Evolutionary conservation across 345 rosid species (phyloP).

Genomic region (Moricandia moricandioides): DNA sequence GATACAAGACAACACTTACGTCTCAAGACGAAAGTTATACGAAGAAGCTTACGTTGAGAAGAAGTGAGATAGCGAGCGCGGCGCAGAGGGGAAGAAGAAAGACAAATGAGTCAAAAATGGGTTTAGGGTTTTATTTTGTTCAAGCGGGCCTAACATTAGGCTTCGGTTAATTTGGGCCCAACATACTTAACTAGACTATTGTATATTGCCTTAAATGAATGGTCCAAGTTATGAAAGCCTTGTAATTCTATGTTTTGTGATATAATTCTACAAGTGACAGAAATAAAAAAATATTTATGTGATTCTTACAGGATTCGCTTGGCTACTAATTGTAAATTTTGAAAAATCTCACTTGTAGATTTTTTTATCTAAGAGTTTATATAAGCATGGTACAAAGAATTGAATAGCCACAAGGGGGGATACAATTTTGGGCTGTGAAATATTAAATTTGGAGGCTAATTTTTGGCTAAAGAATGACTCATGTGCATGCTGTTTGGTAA

Average conservation of each 20-base stretch:
- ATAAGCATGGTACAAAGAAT: not conserved
- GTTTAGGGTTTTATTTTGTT: slow-evolving; percentile 23
- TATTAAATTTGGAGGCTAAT: not conserved
- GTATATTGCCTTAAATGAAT: not conserved
- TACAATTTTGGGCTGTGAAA: not conserved
- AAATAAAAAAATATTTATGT: not conserved
- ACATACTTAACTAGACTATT: not conserved
- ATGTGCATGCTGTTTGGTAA: not conserved
- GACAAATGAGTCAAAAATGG: not conserved
- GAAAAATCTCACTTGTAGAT: not conserved
- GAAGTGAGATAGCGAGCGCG: slow-evolving; percentile 4
- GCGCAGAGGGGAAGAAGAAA: slow-evolving; percentile 12
- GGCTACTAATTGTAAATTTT: not conserved
- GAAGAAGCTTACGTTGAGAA: slow-evolving; percentile 30
- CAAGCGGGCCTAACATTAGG: not conserved
- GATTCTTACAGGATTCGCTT: not conserved
- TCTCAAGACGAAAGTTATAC: not conserved
- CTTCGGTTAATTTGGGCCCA: not conserved
- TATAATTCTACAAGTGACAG: not conserved
- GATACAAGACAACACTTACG: not conserved
- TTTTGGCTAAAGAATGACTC: not conserved
- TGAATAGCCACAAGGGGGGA: not conserved
- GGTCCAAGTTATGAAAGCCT: not conserved
- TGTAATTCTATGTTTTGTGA: not conserved
- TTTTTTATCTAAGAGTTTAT: not conserved